These are phyloP conservation scores for Plasmodium knowlesi DNA, from an alignment of 169 alveolate species.

Conservation along the genomic window DNA sequence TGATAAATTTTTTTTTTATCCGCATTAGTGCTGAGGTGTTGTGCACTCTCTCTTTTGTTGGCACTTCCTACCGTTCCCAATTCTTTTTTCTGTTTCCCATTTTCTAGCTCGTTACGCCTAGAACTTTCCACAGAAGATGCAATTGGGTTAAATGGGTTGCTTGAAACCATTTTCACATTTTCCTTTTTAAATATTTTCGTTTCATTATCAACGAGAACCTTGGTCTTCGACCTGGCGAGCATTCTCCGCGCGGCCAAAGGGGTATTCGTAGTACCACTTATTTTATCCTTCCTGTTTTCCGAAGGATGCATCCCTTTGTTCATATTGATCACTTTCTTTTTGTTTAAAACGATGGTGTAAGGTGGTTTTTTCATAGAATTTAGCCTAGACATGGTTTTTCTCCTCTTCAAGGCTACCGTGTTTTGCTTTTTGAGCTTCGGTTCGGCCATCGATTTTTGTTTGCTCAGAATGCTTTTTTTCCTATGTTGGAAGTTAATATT, in stretches of 20 bases:
- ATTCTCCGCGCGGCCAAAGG: neutral
- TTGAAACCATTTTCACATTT: constrained; percentile 60
- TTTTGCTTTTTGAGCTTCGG: constrained; percentile 56
- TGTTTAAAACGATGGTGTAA: constrained; percentile 28
- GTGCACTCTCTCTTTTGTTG: neutral
- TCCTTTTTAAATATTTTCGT: constrained; percentile 55
- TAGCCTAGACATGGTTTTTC: constrained; percentile 40
- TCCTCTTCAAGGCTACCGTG: constrained; percentile 26
- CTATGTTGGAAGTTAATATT: constrained; percentile 12
- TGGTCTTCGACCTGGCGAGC: constrained; percentile 55
- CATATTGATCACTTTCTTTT: constrained; percentile 30
- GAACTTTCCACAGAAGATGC: constrained; percentile 17
- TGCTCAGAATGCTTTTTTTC: constrained; percentile 27
- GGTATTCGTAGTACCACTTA: neutral
- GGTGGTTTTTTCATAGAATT: constrained; percentile 28
- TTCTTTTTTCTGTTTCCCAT: neutral
- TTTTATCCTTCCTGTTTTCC: constrained; percentile 36
- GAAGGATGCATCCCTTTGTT: constrained; percentile 6
- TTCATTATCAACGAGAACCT: constrained; percentile 57
- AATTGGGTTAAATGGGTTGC: constrained; percentile 25
- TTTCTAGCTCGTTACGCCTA: neutral
- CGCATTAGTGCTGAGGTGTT: neutral
- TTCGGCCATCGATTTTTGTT: constrained; percentile 43
- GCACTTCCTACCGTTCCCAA: neutral
- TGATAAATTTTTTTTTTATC: neutral